phyloP scores from a whole-genome alignment of 331 rosid genomes.

The Stylosanthes scabra region DNA sequence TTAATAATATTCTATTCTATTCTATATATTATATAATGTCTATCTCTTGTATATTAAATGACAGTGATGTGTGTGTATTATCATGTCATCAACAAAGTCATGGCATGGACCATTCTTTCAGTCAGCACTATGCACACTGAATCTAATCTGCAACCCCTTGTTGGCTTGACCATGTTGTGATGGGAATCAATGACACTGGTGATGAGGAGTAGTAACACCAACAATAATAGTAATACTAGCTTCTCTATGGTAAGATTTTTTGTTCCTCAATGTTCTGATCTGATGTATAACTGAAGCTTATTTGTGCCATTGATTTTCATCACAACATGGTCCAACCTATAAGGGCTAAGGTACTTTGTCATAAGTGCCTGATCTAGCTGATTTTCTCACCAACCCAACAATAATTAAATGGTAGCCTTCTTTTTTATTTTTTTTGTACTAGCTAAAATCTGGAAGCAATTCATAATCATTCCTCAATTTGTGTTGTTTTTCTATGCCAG shows the following conservation, averaged over 20 bases:
- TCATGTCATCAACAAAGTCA: not conserved
- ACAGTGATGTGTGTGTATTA: not conserved
- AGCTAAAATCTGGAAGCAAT: not conserved
- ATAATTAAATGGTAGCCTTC: not conserved
- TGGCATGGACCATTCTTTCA: not conserved
- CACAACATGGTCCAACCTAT: slow-evolving; percentile 43
- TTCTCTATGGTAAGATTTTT: not conserved
- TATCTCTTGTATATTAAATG: no score
- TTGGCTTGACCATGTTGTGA: slow-evolving; percentile 40
- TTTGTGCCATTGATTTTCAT: slow-evolving; percentile 45
- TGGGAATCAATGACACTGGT: slow-evolving; percentile 37
- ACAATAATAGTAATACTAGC: not conserved
- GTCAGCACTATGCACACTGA: not conserved
- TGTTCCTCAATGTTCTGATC: not conserved
- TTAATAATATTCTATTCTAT: not conserved
- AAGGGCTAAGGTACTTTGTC: no score
- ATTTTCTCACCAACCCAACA: no score
- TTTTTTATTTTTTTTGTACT: not conserved
- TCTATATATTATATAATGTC: no score
- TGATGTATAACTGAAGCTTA: not conserved
- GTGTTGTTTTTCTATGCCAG: slow-evolving; percentile 6
- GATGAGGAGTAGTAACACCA: not conserved
- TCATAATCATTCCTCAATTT: not conserved
- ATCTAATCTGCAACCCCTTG: not conserved
- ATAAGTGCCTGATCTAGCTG: not conserved